Base-by-base conservation (phyloP, 2,329 filamentous ascomycete species). In the Corinectria fuckeliana region DNA sequence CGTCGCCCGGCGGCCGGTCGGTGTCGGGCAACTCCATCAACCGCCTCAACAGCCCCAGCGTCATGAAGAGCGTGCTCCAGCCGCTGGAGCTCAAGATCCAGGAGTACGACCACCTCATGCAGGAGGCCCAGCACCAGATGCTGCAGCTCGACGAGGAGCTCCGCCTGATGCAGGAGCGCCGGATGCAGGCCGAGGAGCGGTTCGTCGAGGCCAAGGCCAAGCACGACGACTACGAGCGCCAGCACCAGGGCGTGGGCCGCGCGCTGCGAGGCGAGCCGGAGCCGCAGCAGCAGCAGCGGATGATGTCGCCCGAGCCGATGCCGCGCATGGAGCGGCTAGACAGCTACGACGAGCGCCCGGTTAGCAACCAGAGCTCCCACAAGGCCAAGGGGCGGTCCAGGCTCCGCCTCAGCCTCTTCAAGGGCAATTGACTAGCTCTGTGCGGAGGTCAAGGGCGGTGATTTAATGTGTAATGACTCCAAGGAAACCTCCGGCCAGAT, bases 1-100 rank as follows among this genome's bases (percentile, higher is more conserved):
- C 59, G 10, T 68, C 69, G 5, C 67, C 62, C 2, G 56, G 63
- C 3, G 58, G 59, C 28, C 58, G 61, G 21, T 57, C 58, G 32
- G 50, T 64, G 4, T 64, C 65, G 5, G 66, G 67, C 36, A 58
- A 56, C 18, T 53, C 66, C 42, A 78, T 81, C 69, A 72, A 72
- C 62, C 78, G 79, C n/a, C 72, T 81, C 56, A 76, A 79, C 62
- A 80, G 76, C 59, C 79, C 79, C 16, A 78, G 74, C 67, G 75
- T 81, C 49, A 67, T 74, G 51, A 74, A 77, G 60, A 78, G 72
- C 63, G 79, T 81, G 56, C 76, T 81, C 30, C 76, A 78, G 60
- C 79, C 79, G 5, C 77, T 81, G 0, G 77, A 80, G 59, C 72
- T 74, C 50, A 81, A 81, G 70, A 76, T 81, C 39, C 70, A 71